Evolutionary conservation across 164 flowering plant species (phyloP), one percentile per base, ranked within the genome.

Genomic region (Dillenia suffruticosa): DNA sequence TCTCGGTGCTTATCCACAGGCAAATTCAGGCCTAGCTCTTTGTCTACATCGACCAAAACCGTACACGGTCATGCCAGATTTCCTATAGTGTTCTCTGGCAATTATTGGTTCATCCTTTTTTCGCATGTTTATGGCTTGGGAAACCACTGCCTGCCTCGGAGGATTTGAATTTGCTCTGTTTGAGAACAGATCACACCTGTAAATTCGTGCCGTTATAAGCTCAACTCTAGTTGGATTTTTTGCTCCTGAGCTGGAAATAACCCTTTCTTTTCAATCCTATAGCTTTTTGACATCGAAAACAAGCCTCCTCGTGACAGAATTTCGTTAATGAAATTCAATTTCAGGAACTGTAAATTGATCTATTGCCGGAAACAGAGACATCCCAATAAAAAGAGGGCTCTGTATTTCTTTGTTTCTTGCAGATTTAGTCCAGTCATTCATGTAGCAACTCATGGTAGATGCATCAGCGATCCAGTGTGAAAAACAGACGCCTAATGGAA

Each of bases 171-270:
- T 54, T 12, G 9, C 26, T 22, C 45, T 12, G 3, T 12, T 10
- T 10, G 45, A 61, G 9, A 16, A 22, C 53, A 67, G 49, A 13
- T 54, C 46, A 12, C 68, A 56, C 53, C 58, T 58, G 71, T 71
- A 67, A 0, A 67, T 45, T 50, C 58, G 56, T 0, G 75, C 75
- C 0, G 70, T 40, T 9, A 71, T 59, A 1, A 24, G 67, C 56
- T 66, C 74, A 4, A 71, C 62, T 5, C 74, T 43, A 0, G 70
- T 62, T 0, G 74, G 70, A 15, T 53, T 15, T 8, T n/a, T 19
- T 48, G 40, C 59, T 11, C 12, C 8, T 8, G 54, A 14, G 43
- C 24, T 45, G 40, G 40, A 32, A 26, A 45, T 17, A n/a, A 52
- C 16, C 12, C n/a, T 19, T n/a, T 19, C 24, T 46, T 62, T 66